These are phyloP conservation scores for Amanita muscaria DNA, from an alignment of 768 basidiomycete species.

Conservation along the genomic window DNA sequence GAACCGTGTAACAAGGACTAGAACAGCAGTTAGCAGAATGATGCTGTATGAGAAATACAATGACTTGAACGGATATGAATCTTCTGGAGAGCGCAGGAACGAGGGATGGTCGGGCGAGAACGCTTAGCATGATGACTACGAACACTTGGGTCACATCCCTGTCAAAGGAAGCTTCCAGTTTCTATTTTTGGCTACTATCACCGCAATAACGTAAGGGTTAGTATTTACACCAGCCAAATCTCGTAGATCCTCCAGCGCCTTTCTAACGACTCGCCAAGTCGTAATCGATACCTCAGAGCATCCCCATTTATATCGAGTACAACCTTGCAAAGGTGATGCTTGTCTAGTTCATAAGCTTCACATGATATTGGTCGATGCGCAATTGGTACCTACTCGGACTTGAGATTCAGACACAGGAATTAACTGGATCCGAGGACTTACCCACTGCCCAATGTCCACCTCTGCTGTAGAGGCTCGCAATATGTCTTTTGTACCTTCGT, in stretches of 20 bases:
- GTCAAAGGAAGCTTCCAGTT: background rate
- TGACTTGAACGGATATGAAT: conserved; percentile 58
- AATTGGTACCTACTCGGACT: background rate
- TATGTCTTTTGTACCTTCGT: conserved; percentile 14
- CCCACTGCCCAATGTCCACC: conserved; percentile 6
- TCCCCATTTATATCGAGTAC: conserved; percentile 13
- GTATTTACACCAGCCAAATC: conserved; percentile 29
- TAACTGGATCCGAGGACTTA: background rate
- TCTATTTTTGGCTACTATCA: background rate
- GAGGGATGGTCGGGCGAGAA: conserved; percentile 22
- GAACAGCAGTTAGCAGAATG: conserved; percentile 16
- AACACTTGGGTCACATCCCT: background rate
- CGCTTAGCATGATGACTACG: conserved; percentile 22
- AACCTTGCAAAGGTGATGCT: background rate
- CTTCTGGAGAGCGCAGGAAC: conserved; percentile 27
- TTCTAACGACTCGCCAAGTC: conserved; percentile 18
- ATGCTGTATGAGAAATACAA: conserved; percentile 10
- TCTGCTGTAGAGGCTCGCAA: conserved; percentile 14
- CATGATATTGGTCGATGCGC: background rate
- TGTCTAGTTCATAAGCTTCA: background rate
- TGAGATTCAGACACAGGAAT: background rate
- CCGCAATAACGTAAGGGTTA: conserved; percentile 26
- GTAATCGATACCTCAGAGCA: conserved; percentile 21
- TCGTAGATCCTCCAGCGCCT: conserved; percentile 30
- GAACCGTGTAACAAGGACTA: conserved; percentile 92